Conservation (phyloP, 2,329 filamentous ascomycete genomes). For the Neophaeococcomyces aloes region DNA sequence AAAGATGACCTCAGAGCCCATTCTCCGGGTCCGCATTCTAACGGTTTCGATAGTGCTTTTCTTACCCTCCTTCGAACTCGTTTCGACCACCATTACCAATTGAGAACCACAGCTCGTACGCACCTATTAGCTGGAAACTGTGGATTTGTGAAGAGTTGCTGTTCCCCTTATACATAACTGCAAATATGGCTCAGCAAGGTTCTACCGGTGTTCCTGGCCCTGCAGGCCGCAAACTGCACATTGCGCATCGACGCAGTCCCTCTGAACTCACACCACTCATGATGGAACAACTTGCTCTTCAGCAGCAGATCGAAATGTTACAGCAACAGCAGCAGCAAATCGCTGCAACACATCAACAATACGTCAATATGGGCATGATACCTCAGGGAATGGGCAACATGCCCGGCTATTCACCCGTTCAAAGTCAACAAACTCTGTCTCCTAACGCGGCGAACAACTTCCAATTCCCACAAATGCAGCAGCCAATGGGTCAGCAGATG, state of each 20-base stretch:
- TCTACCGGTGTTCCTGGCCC: constrained; percentile 52
- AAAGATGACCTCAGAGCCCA: too few relatives aligned
- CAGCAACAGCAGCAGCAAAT: constrained; percentile 98
- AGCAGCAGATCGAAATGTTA: constrained; percentile 94
- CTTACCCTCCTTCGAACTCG: constrained; percentile 1
- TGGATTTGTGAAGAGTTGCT: constrained; percentile 1
- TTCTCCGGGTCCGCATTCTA: neutral
- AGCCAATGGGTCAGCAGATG: constrained; percentile 52
- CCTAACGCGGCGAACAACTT: constrained; percentile 63
- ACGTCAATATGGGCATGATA: constrained; percentile 94
- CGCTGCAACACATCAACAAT: constrained; percentile 91
- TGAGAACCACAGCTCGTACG: neutral
- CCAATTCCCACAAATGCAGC: constrained; percentile 68
- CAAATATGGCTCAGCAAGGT: constrained; percentile 57
- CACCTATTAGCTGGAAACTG: neutral
- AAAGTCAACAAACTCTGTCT: constrained; percentile 60
- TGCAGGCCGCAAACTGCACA: constrained; percentile 82
- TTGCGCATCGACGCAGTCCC: constrained; percentile 91
- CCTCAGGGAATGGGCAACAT: constrained; percentile 68
- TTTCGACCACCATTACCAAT: neutral
- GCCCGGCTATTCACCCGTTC: constrained; percentile 64
- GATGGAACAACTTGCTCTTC: constrained; percentile 97
- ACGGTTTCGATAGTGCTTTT: neutral
- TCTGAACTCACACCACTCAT: constrained; percentile 95
- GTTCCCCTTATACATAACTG: neutral